Evolutionary conservation across 2,329 filamentous ascomycete species (phyloP), one percentile per base, ranked within the genome.

Genomic region (Cordyceps pruinosa): DNA sequence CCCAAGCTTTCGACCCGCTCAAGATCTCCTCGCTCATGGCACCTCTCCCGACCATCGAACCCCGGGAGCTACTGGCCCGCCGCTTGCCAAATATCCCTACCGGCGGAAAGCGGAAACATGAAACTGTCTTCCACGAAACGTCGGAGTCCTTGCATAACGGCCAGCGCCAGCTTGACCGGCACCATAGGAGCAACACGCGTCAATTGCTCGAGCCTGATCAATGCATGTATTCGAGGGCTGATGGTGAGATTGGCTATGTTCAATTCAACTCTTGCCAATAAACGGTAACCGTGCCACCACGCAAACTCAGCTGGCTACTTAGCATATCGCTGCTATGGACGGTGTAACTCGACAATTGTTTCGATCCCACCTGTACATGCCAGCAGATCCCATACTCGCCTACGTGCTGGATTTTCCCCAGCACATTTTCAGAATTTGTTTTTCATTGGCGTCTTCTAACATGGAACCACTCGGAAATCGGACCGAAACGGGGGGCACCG

Each of bases 41-140:
- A n/a, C 68, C 69, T 2, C 56, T 71, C 6, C 68, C 70, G 13
- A 64, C 69, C 1, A 72, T 73, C 23, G 70, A 70, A 59, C 67
- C 70, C 7, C 68, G 72, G 57, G 68, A 65, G 0, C 68, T 69
- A 25, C 66, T 69, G 12, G 49, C 60, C 7, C 66, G 64, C 7
- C 61, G 66, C 21, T 61, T 62, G 3, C 67, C 69, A 0, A 34
- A 62, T 10, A 42, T 69, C 25, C 60, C 60, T 5, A 65, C 66
- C 0, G 71, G 71, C 2, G 68, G 66, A 41, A 73, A 73, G 65
- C 69, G 71, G 32, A 73, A 73, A 59, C 71, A 70, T 47, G 69
- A 72, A 45, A 59, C 59, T 12, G 68, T 71, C 56, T 73, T 73
- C 49, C 53, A 62, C 8, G 67, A 72, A 46, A 69, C 61, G 56